Conservation (phyloP, 2,329 filamentous ascomycete species). For the Exserohilum rostratum region DNA sequence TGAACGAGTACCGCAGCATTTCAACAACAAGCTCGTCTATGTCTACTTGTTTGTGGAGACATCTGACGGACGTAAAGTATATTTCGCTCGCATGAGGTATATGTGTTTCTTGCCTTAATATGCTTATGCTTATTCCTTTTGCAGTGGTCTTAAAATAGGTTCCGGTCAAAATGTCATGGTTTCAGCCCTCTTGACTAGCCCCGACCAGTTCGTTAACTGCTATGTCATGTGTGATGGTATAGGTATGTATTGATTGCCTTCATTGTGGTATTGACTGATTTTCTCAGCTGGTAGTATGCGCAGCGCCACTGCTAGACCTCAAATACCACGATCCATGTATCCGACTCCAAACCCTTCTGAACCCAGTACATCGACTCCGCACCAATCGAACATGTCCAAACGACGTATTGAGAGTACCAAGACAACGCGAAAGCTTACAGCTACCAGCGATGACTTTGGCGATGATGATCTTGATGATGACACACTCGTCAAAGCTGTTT, state of each 20-base stretch:
- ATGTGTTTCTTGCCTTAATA: not conserved
- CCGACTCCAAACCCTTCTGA: constrained; percentile 31
- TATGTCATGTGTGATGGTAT: constrained; percentile 86
- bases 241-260: constrained; percentile 52
- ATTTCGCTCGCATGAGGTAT: constrained; percentile 68
- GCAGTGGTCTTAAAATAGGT: constrained; percentile 70
- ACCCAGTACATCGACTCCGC: constrained; percentile 20
- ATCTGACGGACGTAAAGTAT: constrained; percentile 69
- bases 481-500: constrained; percentile 56
- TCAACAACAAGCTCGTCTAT: constrained; percentile 68
- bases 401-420: constrained; percentile 30
- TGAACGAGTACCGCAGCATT: constrained; percentile 63
- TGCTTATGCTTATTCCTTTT: constrained; percentile 32
- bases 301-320: constrained; percentile 58
- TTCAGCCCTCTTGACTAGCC: constrained; percentile 60
- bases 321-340: constrained; percentile 56
- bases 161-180: constrained; percentile 66
- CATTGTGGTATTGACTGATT: constrained; percentile 7
- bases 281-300: constrained; percentile 61
- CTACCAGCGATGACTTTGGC: constrained; percentile 57
- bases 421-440: constrained; percentile 12
- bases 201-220: constrained; percentile 66
- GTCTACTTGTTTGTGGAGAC: constrained; percentile 77
- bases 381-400: constrained; percentile 39
- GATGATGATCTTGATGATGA: constrained; percentile 60